Percentiles rank a stretch among this genome's conserved stretches.
These are phyloP conservation scores for Babesia bigemina DNA, from an alignment of 169 alveolate genomes.

Conservation along the genomic window DNA sequence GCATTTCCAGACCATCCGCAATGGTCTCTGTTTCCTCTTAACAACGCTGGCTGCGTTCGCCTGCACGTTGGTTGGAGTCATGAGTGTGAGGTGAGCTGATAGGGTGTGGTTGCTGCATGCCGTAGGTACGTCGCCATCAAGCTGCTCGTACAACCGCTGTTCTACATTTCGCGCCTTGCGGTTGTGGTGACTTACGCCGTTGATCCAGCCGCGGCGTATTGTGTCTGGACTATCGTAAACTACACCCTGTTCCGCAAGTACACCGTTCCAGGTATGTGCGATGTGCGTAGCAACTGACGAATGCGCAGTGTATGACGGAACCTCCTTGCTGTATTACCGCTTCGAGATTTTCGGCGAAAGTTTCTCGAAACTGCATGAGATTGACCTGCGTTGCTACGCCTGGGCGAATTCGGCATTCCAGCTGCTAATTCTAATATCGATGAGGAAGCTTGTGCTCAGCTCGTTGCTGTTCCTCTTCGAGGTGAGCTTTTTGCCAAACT, in stretches of 20 bases:
- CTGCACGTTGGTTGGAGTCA: conserved; percentile 10
- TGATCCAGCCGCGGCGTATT: conserved; percentile 61
- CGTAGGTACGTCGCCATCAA: conserved; percentile 50
- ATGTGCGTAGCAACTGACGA: not conserved
- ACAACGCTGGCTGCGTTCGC: conserved; percentile 5
- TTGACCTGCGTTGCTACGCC: conserved; percentile 53
- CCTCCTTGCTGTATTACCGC: conserved; percentile 3
- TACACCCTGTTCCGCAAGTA: conserved; percentile 36
- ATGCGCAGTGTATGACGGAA: not conserved
- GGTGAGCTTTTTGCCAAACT: conserved; percentile 57
- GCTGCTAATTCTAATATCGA: conserved; percentile 42
- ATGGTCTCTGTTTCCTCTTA: conserved; percentile 26
- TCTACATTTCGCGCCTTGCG: conserved; percentile 48
- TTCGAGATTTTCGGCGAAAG: conserved; percentile 21
- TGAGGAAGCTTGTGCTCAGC: conserved; percentile 52
- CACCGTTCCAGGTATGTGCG: conserved; percentile 16
- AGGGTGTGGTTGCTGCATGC: not conserved
- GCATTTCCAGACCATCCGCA: conserved; percentile 31
- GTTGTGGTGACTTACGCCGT: conserved; percentile 58
- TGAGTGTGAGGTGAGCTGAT: conserved; percentile 27
- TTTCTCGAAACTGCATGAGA: conserved; percentile 7
- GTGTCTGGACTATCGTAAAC: conserved; percentile 54
- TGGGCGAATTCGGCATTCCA: conserved; percentile 51
- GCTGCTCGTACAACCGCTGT: conserved; percentile 52
- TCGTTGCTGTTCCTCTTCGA: conserved; percentile 56